Percentiles rank a stretch among this genome's conserved stretches.
Conservation (phyloP, 2,329 filamentous ascomycete species). For the Epichloe sibirici region DNA sequence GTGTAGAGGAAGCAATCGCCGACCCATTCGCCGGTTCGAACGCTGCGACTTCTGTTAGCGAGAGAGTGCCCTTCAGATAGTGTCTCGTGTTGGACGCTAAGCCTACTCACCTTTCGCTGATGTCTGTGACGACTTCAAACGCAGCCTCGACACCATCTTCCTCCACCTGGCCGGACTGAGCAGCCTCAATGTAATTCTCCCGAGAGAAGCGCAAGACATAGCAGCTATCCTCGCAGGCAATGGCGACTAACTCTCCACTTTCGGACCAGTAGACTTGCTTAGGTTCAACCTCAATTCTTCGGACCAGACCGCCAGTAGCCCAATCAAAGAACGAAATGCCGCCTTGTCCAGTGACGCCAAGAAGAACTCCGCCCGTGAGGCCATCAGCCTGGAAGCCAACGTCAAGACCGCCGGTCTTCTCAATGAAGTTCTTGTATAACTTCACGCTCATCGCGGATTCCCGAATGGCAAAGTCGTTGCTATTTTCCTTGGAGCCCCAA, state of each 20-base stretch:
- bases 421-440: conserved; percentile 95
- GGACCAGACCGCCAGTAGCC: conserved; percentile 77
- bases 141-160: conserved; percentile 88
- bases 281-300: conserved; percentile 75
- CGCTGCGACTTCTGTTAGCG: conserved; percentile 33
- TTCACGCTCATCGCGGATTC: conserved; percentile 92
- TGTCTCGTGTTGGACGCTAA: no score
- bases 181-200: conserved; percentile 73
- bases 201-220: conserved; percentile 88
- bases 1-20: conserved; percentile 99
- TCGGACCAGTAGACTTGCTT: conserved; percentile 91
- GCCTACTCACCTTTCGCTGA: conserved; percentile 62
- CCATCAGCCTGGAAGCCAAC: conserved; percentile 94
- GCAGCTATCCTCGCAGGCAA: conserved; percentile 90
- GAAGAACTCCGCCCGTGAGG: conserved; percentile 73
- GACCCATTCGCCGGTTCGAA: conserved; percentile 93
- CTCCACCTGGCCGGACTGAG: conserved; percentile 73
- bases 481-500: conserved; percentile 95
- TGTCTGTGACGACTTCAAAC: conserved; percentile 92
- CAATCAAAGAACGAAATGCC: conserved; percentile 96
- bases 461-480: conserved; percentile 94
- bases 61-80: not conserved
- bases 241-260: conserved; percentile 79
- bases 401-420: conserved; percentile 78
- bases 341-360: conserved; percentile 90